Evolutionary conservation across 2,329 filamentous ascomycete genomes (phyloP).

Genomic region (Elsinoe fawcettii): DNA sequence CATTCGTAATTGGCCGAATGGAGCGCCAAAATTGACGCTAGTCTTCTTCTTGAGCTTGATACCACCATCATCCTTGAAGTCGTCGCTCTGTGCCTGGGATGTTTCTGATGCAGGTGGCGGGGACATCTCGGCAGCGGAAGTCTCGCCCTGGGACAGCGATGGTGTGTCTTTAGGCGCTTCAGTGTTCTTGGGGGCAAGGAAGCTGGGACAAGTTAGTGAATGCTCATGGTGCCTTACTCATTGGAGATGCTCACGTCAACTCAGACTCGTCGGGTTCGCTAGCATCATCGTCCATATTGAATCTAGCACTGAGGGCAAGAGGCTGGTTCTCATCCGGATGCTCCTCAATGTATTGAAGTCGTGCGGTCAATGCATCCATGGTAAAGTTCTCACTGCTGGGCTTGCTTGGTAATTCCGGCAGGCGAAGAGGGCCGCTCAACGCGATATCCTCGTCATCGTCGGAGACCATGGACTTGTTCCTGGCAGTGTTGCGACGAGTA

Average conservation of each 20-base stretch:
- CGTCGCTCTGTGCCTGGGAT: slow-evolving; percentile 9
- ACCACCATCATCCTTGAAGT: slow-evolving; percentile 27
- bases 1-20: slow-evolving; percentile 28
- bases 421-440: slow-evolving; percentile 29
- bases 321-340: slow-evolving; percentile 28
- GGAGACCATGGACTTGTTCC: slow-evolving; percentile 26
- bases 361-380: slow-evolving; percentile 27
- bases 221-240: neutral
- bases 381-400: slow-evolving; percentile 31
- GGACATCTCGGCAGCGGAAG: slow-evolving; percentile 13
- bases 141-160: slow-evolving; percentile 2
- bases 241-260: neutral
- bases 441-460: slow-evolving; percentile 27
- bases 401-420: slow-evolving; percentile 29
- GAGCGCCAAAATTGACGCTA: slow-evolving; percentile 31
- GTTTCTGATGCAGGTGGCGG: slow-evolving; percentile 12
- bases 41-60: slow-evolving; percentile 32
- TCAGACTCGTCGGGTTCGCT: slow-evolving; percentile 10
- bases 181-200: neutral
- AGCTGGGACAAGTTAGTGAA: neutral
- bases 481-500: slow-evolving; percentile 30
- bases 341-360: slow-evolving; percentile 28
- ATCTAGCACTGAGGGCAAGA: slow-evolving; percentile 21
- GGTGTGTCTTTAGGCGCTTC: slow-evolving; percentile 1
- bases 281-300: neutral